These are phyloP conservation scores for Thymus quinquecostatus DNA, from an alignment of 257 asterid genomes.

Conservation along the genomic window DNA sequence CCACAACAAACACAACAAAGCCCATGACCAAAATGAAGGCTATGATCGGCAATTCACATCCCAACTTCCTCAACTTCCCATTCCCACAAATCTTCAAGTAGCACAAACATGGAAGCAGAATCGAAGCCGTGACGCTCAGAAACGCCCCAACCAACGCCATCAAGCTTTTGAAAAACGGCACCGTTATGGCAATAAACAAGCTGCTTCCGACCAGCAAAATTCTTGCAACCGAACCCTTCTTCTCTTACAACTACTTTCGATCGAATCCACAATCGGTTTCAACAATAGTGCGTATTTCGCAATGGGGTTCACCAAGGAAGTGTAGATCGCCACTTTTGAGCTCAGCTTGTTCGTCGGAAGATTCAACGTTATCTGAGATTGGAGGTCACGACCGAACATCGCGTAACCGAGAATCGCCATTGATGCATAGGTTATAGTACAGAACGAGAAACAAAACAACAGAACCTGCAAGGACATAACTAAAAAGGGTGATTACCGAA, in stretches of 20 bases:
- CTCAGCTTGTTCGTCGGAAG: conserved; percentile 49
- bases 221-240: conserved; percentile 26
- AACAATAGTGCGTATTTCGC: conserved; percentile 69
- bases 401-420: conserved; percentile 58
- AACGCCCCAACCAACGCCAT: conserved; percentile 68
- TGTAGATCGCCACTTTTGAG: conserved; percentile 59
- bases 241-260: conserved; percentile 32
- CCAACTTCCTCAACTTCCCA: conserved; percentile 28
- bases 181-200: conserved; percentile 49
- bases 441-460: conserved; percentile 44
- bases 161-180: conserved; percentile 57
- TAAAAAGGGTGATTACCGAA: too few species aligned
- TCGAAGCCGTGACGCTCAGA: conserved; percentile 48
- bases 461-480: conserved; percentile 70
- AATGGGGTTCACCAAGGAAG: conserved; percentile 59
- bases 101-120: conserved; percentile 60
- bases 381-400: conserved; percentile 58
- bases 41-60: conserved; percentile 23
- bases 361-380: conserved; percentile 62
- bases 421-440: conserved; percentile 49
- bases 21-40: conserved; percentile 27
- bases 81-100: conserved; percentile 63
- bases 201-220: conserved; percentile 44
- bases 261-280: conserved; percentile 45
- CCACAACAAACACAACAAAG: conserved; percentile 24